Evolutionary conservation across 106 monocot species (phyloP).

Genomic region (Acorus calamus): DNA sequence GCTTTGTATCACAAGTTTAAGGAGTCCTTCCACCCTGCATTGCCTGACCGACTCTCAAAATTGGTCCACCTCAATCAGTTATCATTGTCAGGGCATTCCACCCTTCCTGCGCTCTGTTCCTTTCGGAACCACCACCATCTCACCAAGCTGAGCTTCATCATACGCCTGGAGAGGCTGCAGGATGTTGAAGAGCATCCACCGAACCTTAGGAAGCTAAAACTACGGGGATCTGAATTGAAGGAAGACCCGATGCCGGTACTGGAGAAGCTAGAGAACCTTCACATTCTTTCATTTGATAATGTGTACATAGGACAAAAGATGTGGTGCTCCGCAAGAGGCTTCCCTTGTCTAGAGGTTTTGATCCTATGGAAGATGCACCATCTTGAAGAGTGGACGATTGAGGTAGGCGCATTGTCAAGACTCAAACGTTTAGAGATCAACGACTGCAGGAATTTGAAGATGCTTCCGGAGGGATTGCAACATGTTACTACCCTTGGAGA

Average conservation of each 20-base stretch:
- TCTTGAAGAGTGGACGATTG: neutral
- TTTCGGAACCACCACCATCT: too few species aligned
- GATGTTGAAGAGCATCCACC: too few species aligned
- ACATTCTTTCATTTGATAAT: neutral
- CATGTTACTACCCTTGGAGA: neutral
- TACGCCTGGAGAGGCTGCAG: too few species aligned
- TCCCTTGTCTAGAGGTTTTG: neutral
- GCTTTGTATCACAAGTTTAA: too few species aligned
- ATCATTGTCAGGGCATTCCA: too few species aligned
- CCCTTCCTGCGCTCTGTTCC: too few species aligned
- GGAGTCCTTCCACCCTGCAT: too few species aligned
- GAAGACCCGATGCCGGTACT: slow-evolving; percentile 1
- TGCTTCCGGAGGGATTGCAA: neutral
- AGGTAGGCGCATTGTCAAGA: neutral
- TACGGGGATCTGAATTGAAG: neutral
- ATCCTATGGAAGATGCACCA: neutral
- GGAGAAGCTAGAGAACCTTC: neutral
- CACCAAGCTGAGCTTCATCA: too few species aligned
- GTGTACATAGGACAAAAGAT: neutral
- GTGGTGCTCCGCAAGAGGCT: neutral
- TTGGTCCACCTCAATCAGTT: too few species aligned
- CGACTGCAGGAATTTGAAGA: neutral
- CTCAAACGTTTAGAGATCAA: neutral
- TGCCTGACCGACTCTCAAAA: too few species aligned
- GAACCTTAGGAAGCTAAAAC: too few species aligned